phyloP scores from a whole-genome alignment of 352 stramenopile species.

The Pythium brassicae region DNA sequence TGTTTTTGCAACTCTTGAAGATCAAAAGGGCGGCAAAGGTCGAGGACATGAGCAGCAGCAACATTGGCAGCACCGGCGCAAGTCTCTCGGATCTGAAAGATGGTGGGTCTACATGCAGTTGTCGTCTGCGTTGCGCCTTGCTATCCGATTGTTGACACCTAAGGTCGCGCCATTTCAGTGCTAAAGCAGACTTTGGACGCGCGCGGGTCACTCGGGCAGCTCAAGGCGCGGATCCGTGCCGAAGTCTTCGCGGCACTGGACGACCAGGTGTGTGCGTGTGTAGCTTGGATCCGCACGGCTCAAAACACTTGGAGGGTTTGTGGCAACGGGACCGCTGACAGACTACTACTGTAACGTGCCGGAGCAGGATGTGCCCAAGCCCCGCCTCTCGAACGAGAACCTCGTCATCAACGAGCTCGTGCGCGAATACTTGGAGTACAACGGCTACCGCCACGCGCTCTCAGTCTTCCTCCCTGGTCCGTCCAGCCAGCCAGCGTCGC shows the following conservation, averaged over 20 bases:
- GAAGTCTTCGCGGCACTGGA: conserved; percentile 84
- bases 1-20: too few relatives aligned
- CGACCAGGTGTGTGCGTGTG: conserved; percentile 42
- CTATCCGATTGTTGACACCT: too few relatives aligned
- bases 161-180: conserved; percentile 24
- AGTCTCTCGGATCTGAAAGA: conserved; percentile 64
- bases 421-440: conserved; percentile 92
- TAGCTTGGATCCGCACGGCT: too few relatives aligned
- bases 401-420: conserved; percentile 94
- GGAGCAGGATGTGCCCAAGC: conserved; percentile 42
- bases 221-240: conserved; percentile 79
- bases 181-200: conserved; percentile 82
- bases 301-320: background rate
- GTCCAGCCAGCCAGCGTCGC: too few relatives aligned
- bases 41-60: conserved; percentile 1
- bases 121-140: background rate
- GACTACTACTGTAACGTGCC: background rate
- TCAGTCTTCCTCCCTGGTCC: conserved; percentile 82
- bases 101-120: conserved; percentile 12
- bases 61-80: conserved; percentile 12
- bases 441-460: conserved; percentile 87
- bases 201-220: conserved; percentile 69
- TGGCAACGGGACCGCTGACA: background rate
- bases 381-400: conserved; percentile 89
- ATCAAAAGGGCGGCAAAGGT: conserved; percentile 5